These are phyloP conservation scores for Stramenopiles sp. DNA, from an alignment of 352 stramenopile genomes.

Conservation along the genomic window DNA sequence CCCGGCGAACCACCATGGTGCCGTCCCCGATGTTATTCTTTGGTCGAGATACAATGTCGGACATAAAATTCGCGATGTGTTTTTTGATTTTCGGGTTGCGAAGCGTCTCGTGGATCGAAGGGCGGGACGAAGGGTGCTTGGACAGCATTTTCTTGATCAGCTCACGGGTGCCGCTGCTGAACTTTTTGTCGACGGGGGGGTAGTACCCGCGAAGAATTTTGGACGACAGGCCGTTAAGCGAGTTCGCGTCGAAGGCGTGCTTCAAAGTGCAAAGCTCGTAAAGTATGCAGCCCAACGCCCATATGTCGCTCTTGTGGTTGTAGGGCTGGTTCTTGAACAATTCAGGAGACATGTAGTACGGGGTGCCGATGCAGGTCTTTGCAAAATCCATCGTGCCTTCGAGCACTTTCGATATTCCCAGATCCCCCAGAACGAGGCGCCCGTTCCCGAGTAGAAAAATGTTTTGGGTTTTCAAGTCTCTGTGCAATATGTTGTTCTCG, in stretches of 20 bases:
- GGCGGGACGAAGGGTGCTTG: constrained; percentile 23
- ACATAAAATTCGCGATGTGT: constrained; percentile 32
- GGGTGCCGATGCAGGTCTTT: constrained; percentile 29
- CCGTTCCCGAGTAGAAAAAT: constrained; percentile 41
- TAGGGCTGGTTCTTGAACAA: constrained; percentile 71
- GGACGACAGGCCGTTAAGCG: constrained; percentile 51
- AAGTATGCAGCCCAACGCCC: constrained; percentile 72
- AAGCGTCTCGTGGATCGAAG: constrained; percentile 31
- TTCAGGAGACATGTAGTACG: constrained; percentile 78
- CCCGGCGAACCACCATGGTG: constrained; percentile 29
- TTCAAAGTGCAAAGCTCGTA: constrained; percentile 62
- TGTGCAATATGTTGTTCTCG: constrained; percentile 34
- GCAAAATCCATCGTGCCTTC: constrained; percentile 31
- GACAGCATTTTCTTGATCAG: constrained; percentile 34
- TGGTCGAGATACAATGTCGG: constrained; percentile 29
- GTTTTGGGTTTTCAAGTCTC: constrained; percentile 74
- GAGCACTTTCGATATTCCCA: constrained; percentile 35
- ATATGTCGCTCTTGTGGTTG: constrained; percentile 77
- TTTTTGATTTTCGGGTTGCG: constrained; percentile 32
- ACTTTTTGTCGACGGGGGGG: constrained; percentile 28
- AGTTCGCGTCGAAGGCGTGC: constrained; percentile 63
- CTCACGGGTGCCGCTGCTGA: constrained; percentile 26
- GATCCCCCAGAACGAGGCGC: constrained; percentile 41
- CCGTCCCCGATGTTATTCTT: constrained; percentile 27
- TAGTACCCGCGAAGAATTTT: constrained; percentile 66